Evolutionary conservation across 202 grass and related monocot species (phyloP), one percentile per base, ranked within the genome.

Genomic region (Schoenoplectus tabernaemontani): DNA sequence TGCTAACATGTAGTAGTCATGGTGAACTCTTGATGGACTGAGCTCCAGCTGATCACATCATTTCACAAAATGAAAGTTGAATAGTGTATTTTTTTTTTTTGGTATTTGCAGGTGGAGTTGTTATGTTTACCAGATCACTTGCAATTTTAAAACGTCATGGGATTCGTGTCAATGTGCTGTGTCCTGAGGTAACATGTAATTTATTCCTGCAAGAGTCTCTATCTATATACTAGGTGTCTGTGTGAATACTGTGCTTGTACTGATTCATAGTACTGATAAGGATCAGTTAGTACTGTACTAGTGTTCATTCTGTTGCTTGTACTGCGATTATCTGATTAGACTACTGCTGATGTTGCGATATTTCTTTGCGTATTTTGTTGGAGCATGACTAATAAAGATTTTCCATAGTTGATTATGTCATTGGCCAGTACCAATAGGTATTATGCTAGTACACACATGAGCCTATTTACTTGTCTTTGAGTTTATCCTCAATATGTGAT

Each of bases 121-220:
- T 98, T 84, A 82, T 98, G 82, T 98, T 98, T 87, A 94, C 95
- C 48, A 87, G 95, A 89, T 57, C 95, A 84, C 95, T 98, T 69
- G 81, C 81, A 84, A 83, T 89, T 78, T 56, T 98, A 82, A 98
- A 92, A 83, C 89, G 64, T 43, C 65, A 72, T 24, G 91, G 91
- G 64, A 83, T 98, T 67, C 95, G 95, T 86, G 91, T 95, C 59
- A 98, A 98, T 64, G 95, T 90, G 61, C 83, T 98, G 2, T 98
- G 91, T 63, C 95, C 95, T 26, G 95, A 98, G 95, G 95, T 98
- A 92, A 42, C 47, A 42, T 42, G 7, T 76, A 56, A 16, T 62
- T 62, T 1, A 34, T 77, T 57, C 17, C 13, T 36, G 72, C 48
- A 19, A 70, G 39, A 70, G 10, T 41, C n/a, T 43, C 9, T 42